These are phyloP conservation scores for Dryas integrifolia DNA, from an alignment of 331 rosid genomes.

Conservation along the genomic window DNA sequence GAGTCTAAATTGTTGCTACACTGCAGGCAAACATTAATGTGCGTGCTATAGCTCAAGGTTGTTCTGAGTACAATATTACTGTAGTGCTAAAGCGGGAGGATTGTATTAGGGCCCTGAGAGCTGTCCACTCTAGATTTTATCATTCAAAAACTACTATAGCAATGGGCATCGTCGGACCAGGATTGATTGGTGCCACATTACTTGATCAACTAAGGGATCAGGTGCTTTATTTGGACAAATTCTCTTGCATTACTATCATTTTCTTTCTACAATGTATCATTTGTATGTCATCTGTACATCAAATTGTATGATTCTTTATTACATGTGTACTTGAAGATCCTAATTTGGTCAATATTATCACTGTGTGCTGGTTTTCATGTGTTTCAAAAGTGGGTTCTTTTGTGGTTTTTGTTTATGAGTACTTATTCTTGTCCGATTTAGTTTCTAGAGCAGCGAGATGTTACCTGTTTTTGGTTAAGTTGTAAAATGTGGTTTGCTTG, in stretches of 20 bases:
- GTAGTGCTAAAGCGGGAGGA: conserved; percentile 90
- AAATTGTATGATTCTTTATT: neutral
- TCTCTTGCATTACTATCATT: neutral
- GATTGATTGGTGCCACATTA: conserved; percentile 87
- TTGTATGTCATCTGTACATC: neutral
- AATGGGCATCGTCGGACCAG: conserved; percentile 96
- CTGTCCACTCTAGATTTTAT: conserved; percentile 97
- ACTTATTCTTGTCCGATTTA: neutral
- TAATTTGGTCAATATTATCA: neutral
- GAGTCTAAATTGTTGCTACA: conserved; percentile 7
- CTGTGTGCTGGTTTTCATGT: conserved; percentile 5
- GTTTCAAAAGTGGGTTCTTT: too few relatives aligned
- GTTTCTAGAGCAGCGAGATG: neutral
- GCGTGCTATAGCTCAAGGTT: conserved; percentile 99
- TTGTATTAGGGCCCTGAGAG: conserved; percentile 87
- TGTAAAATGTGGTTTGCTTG: neutral
- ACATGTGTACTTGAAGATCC: neutral
- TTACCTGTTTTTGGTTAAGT: neutral
- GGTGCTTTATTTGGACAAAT: conserved; percentile 42
- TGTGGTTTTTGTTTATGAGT: neutral
- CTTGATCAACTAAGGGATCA: conserved; percentile 97
- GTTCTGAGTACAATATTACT: conserved; percentile 90
- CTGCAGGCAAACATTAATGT: conserved; percentile 91
- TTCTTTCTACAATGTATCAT: neutral
- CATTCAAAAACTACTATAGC: conserved; percentile 90